These are phyloP conservation scores for Solanum paucissectum DNA, from an alignment of 257 asterid species.

Conservation along the genomic window DNA sequence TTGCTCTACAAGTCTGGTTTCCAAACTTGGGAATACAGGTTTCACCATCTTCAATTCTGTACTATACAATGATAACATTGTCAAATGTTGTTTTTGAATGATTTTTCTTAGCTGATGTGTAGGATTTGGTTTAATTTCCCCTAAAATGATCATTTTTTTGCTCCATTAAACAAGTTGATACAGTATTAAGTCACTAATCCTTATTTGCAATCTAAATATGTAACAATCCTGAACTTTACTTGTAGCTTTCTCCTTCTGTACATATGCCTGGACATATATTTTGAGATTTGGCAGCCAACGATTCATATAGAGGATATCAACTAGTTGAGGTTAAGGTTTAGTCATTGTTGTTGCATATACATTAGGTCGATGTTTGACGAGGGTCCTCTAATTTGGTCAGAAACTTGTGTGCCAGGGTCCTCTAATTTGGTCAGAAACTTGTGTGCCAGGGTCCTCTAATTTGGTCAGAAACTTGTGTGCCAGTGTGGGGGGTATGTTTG, in stretches of 20 bases:
- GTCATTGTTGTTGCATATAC: not conserved
- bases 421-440: not conserved
- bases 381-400: not conserved
- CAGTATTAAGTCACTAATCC: not conserved
- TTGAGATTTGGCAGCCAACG: not conserved
- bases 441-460: too few relatives aligned
- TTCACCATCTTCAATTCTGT: not conserved
- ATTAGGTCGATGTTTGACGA: not conserved
- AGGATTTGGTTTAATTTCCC: not conserved
- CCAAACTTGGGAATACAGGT: conserved; percentile 99
- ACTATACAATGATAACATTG: not conserved
- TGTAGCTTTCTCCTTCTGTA: not conserved
- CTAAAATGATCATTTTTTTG: not conserved
- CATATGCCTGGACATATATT: not conserved
- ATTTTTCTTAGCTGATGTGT: not conserved
- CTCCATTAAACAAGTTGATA: not conserved
- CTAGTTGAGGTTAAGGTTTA: not conserved
- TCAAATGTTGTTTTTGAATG: not conserved
- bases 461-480: not conserved
- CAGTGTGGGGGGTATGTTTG: not conserved
- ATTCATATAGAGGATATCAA: not conserved
- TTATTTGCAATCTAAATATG: not conserved
- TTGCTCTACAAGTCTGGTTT: conserved; percentile 89
- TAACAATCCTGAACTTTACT: not conserved
- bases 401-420: not conserved